A percentile compares a stretch with the other conserved stretches of the same genome.
phyloP scores from a whole-genome alignment of 768 basidiomycete genomes.

The Calocybe cyanea region DNA sequence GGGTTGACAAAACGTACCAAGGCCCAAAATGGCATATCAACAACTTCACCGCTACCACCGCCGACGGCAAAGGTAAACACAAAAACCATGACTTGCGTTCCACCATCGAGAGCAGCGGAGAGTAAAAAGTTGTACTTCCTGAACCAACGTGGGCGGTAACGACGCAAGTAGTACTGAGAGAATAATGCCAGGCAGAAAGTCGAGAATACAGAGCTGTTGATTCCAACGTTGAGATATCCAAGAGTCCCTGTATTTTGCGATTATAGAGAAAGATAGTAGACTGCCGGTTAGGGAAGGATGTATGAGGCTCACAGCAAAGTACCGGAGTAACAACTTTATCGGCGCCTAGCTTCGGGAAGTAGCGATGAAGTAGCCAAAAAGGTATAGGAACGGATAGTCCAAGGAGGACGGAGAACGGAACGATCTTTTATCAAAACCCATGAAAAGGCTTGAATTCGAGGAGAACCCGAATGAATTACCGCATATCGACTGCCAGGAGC shows the following conservation, averaged over 20 bases:
- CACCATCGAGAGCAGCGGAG: slow-evolving; percentile 49
- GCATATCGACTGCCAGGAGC: slow-evolving; percentile 43
- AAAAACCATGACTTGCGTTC: slow-evolving; percentile 39
- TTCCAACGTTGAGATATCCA: slow-evolving; percentile 50
- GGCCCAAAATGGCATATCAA: slow-evolving; percentile 22
- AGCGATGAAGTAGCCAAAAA: slow-evolving; percentile 47
- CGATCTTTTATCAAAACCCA: slow-evolving; percentile 26
- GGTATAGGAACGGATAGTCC: slow-evolving; percentile 53
- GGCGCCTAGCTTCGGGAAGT: slow-evolving; percentile 44
- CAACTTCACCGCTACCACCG: slow-evolving; percentile 22
- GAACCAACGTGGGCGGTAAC: slow-evolving; percentile 41
- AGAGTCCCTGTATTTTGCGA: slow-evolving; percentile 29
- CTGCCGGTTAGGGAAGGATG: neutral
- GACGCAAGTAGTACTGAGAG: slow-evolving; percentile 43
- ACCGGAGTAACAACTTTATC: slow-evolving; percentile 50
- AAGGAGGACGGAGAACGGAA: slow-evolving; percentile 43
- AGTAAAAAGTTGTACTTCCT: slow-evolving; percentile 49
- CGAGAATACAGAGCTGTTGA: slow-evolving; percentile 51
- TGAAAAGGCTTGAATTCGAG: slow-evolving; percentile 13
- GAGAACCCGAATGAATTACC: slow-evolving; percentile 21
- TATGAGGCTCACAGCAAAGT: slow-evolving; percentile 29
- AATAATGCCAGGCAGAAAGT: slow-evolving; percentile 42
- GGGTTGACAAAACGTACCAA: slow-evolving; percentile 12
- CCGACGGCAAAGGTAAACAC: slow-evolving; percentile 27
- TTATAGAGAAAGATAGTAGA: neutral